These are phyloP conservation scores for Lanmaoa pseudosensibilis DNA, from an alignment of 768 basidiomycete genomes.

Conservation along the genomic window DNA sequence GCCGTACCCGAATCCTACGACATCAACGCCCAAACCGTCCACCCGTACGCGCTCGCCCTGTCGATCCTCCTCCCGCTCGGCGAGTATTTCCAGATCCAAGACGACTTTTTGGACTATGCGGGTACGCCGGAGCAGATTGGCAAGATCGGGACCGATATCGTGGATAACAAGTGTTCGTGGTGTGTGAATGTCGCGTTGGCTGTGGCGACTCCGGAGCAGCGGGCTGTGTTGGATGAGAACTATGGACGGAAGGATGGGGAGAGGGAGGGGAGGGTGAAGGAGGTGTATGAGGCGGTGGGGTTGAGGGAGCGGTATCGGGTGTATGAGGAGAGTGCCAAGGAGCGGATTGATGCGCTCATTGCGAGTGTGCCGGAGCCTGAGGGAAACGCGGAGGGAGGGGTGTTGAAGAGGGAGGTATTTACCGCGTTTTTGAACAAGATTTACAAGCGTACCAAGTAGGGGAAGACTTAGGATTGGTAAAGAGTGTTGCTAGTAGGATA, in stretches of 20 bases:
- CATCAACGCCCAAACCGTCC: conserved; percentile 40
- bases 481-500: no score
- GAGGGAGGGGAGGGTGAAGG: conserved; percentile 60
- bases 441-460: conserved; percentile 59
- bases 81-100: conserved; percentile 98
- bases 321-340: conserved; percentile 80
- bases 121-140: conserved; percentile 90
- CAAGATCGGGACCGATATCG: conserved; percentile 96
- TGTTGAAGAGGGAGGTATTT: conserved; percentile 70
- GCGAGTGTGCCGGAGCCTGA: conserved; percentile 64
- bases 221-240: conserved; percentile 59
- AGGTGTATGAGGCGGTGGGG: conserved; percentile 68
- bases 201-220: conserved; percentile 54
- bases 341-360: conserved; percentile 66
- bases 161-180: conserved; percentile 99
- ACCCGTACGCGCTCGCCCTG: conserved; percentile 71
- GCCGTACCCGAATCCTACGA: conserved; percentile 55
- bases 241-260: conserved; percentile 58
- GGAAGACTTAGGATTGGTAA: no score
- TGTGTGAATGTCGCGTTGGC: conserved; percentile 84
- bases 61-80: conserved; percentile 89
- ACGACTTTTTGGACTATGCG: conserved; percentile 94
- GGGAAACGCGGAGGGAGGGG: conserved; percentile 39
- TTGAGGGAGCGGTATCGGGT: conserved; percentile 62
- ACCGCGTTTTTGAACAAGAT: conserved; percentile 88